Conservation (phyloP, 305 asterid species). For the Galium porrigens region DNA sequence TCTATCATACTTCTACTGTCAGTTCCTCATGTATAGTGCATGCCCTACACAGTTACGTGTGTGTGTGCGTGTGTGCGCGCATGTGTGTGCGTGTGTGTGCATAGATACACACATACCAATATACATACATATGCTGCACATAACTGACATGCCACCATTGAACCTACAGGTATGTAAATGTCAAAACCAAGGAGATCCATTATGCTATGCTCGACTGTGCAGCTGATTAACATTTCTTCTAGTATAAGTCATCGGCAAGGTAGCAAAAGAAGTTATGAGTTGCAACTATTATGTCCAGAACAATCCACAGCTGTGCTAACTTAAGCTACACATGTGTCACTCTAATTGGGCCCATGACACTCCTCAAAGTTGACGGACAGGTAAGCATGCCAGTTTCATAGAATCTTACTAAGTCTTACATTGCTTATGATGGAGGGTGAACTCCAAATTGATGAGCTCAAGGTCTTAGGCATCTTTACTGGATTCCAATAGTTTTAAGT, state of each 20-base stretch:
- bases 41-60: neutral
- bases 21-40: neutral
- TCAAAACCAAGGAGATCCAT: neutral
- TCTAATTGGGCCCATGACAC: neutral
- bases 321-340: neutral
- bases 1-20: neutral
- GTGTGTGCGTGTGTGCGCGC: neutral
- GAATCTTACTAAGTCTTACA: neutral
- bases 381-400: neutral
- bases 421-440: neutral
- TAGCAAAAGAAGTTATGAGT: neutral
- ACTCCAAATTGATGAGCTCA: neutral
- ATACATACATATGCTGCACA: neutral
- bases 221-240: neutral
- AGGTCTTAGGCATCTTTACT: neutral
- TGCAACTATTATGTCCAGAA: neutral
- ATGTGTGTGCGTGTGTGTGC: neutral
- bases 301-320: neutral
- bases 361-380: neutral
- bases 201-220: neutral
- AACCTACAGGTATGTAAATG: neutral
- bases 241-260: neutral
- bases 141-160: neutral
- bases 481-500: neutral
- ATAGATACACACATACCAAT: neutral